Base-by-base conservation (phyloP, 257 asterid genomes). In the Leonotis leonurus region DNA sequence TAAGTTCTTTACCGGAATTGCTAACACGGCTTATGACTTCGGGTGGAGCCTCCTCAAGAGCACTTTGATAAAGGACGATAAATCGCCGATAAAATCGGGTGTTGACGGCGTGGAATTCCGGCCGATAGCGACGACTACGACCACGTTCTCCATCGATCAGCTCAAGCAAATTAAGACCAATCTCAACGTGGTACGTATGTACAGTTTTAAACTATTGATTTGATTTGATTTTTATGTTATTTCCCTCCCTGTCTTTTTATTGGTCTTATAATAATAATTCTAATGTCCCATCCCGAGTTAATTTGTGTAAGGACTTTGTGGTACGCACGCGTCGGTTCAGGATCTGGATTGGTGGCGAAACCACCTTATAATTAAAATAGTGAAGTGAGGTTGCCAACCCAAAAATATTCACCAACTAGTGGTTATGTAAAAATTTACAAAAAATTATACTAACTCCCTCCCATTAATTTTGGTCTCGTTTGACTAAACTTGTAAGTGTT, bases 181-280 rank as follows among this genome's bases (percentile, higher is more conserved):
- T 26, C 78, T 82, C 46, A 68, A 82, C 8, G 94, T 78, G 89
- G 87, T 82, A 81, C 59, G 5, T 3, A 6, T 50, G 40, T 29
- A 72, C 79, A n/a, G n/a, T n/a, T n/a, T n/a, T n/a, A 6, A 33
- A n/a, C 63, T 11, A 58, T 77, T 22, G 75, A 77, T 6, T 8
- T 33, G 11, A 8, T 33, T 33, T n/a, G n/a, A 33, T 6, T 27
- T 6, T 2, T 27, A 27, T 6, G 6, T 27, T 0, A 27, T 29
- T 0, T 4, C 12, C 6, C 6, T 55, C 16, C 16, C 7, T 33
- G 17, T 30, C 18, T 17, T 33, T 1, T 16, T 32, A 17, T 16
- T 29, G 41, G 60, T 29, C 43, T 54, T 36, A 51, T 53, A 6
- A 0, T 14, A 8, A 24, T 13, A n/a, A n/a, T n/a, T n/a, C n/a